Evolutionary conservation across 108 stramenopile genomes (phyloP).

Genomic region (Skeletonema menzelii): DNA sequence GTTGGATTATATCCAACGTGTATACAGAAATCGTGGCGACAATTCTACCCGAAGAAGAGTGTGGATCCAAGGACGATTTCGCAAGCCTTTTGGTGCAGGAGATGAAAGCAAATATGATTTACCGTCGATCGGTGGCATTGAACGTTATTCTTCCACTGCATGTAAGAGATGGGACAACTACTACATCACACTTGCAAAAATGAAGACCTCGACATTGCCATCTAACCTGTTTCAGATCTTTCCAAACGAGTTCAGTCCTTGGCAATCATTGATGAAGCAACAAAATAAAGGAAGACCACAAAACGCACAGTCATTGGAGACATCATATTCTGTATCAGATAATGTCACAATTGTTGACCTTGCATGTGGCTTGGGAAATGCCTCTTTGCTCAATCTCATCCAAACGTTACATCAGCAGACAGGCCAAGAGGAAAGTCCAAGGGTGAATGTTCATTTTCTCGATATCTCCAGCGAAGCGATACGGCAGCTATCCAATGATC

Average conservation of each 20-base stretch:
- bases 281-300: conserved; percentile 6
- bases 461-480: conserved; percentile 33
- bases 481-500: conserved; percentile 9
- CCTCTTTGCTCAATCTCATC: conserved; percentile 23
- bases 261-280: conserved; percentile 17
- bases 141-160: not conserved
- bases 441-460: conserved; percentile 27
- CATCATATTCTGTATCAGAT: not conserved
- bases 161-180: conserved; percentile 15
- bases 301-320: not conserved
- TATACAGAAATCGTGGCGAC: conserved; percentile 43
- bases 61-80: conserved; percentile 80
- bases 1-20: conserved; percentile 34
- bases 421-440: conserved; percentile 1
- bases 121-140: not conserved
- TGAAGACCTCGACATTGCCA: not conserved
- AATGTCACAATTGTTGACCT: conserved; percentile 35
- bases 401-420: conserved; percentile 6
- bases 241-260: conserved; percentile 26
- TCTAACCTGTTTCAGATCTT: conserved; percentile 34
- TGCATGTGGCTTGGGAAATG: conserved; percentile 38
- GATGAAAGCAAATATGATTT: not conserved
- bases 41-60: conserved; percentile 55
- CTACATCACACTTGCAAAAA: conserved; percentile 5
- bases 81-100: conserved; percentile 27